Evolutionary conservation across 495 filamentous ascomycete genomes (phyloP), one percentile per base, ranked within the genome.

Genomic region (Hypoxylon rickii): DNA sequence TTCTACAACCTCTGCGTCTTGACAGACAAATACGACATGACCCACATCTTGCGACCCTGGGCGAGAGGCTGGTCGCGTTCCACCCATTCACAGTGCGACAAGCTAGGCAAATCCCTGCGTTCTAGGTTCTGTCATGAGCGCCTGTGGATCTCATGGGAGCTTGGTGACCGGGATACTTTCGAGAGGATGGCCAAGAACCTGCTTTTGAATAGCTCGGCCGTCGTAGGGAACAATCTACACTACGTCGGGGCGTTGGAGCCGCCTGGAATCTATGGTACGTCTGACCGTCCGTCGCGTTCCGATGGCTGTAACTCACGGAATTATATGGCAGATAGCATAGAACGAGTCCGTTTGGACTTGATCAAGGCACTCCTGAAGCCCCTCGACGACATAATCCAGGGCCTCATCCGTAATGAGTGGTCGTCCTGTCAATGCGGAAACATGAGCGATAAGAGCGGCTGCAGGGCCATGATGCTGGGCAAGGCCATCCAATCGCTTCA

Each of bases 1-100:
- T 43, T 70, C 12, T 60, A 64, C 24, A 48, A 61, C 12, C 46
- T 70, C 2, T 49, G 64, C 1, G 46, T 68, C 10, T n/a, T 67
- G 33, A 62, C 58, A 12, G 64, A 70, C 41, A 70, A 69, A 42
- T 70, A 67, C 36, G 56, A 63, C 36, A 52, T 67, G 50, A 32
- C 57, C 4, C 57, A 54, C 7, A 21, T 65, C 24, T 6, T 69
- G 2, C 48, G 47, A 19, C 64, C 64, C 0, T 67, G 64, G 64
- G 57, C 56, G 5, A 50, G 15, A 10, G 37, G 43, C 2, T 69
- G 66, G 66, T 34, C 54, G 44, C 49, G 50, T 7, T 47, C 49
- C 47, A 40, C 34, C 15, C 55, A 58, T 31, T 22, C 22, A 18
- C 46, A 51, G n/a, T 46, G 50, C 40, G 44, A 64, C n/a, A 55